Base-by-base conservation (phyloP, 257 asterid species). In the Plantago elongata region DNA sequence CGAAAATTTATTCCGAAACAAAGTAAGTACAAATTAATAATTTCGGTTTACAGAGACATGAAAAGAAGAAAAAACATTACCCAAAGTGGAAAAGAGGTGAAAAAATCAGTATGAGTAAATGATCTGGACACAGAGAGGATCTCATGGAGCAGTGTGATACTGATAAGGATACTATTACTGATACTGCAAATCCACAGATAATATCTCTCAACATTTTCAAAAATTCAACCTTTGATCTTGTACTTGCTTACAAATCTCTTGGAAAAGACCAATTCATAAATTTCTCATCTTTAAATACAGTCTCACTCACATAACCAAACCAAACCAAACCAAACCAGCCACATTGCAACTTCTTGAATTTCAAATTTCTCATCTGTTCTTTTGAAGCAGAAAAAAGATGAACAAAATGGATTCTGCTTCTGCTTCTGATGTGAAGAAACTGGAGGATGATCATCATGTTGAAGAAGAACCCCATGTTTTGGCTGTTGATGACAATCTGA, bases 401-500 rank as follows among this genome's bases (percentile, higher is more conserved):
- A 34, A 34, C 40, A 34, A 34, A 34, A 34, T 34, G 40, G 40
- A 34, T 34, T 34, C 40, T 34, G 63, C 9, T 30, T 62, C 57
- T 50, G 72, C 67, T 67, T 29, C 66, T 62, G 48, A 29, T 65
- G 44, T 42, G 42, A 34, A n/a, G 22, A 51, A 46, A 43, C 55
- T 37, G 52, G 71, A 22, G 27, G 27, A 22, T 22, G 27, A 7
- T 44, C 34, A 13, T 16, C 40, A 61, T 54, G 9, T 69, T 37
- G 83, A 70, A 43, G 81, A 68, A 40, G 83, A 75, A 66, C 83
- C 74, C 6, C 93, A 84, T 70, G 87, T 84, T 55, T 75, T 84
- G 47, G 93, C 88, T 13, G 89, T 84, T 29, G 93, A 84, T 72
- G 89, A 84, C 72, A 84, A 76, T 67, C 65, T 76, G 56, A 40